Base-by-base conservation (phyloP, 495 filamentous ascomycete genomes). In the Rostrohypoxylon terebratum region DNA sequence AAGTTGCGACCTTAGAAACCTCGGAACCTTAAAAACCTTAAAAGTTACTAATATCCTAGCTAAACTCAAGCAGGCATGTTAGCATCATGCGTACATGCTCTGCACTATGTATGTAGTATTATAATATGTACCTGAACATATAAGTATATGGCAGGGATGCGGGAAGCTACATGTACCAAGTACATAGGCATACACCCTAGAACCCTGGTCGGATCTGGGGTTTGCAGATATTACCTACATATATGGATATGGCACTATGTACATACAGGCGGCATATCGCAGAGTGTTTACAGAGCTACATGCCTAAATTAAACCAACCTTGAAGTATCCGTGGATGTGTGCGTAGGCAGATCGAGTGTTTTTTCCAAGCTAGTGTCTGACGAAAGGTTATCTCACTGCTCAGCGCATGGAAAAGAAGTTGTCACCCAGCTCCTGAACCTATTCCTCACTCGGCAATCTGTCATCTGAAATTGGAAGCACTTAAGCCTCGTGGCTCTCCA, bases 171-270 rank as follows among this genome's bases (percentile, higher is more conserved):
- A 3, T 28, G 31, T 59, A 59, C 31, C 20, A 47, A 18, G 36
- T 64, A 55, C 61, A 40, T 53, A 10, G 18, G 1, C 21, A 50
- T 50, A 50, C 34, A 18, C 14, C 36, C 13, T 51, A 50, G 25
- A 33, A 31, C 66, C 59, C 59, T 63, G 48, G 44, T 63, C 67
- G 67, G 67, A 69, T 69, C 67, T 63, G 67, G 67, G 67, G 67
- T 63, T 61, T 31, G 59, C 51, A 69, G 58, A 14, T 44, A 65
- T 31, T 47, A 58, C 48, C n/a, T n/a, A n/a, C n/a, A n/a, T n/a
- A n/a, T n/a, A n/a, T n/a, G n/a, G n/a, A 25, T 16, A 53, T 38
- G 23, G 33, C 40, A 54, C 53, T 40, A 38, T 28, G 20, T 51
- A 28, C 23, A 23, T 31, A 51, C 11, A 31, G 23, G 21, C 23